Evolutionary conservation across 78 protist species (phyloP).

Genomic region (Paulinella micropora): DNA sequence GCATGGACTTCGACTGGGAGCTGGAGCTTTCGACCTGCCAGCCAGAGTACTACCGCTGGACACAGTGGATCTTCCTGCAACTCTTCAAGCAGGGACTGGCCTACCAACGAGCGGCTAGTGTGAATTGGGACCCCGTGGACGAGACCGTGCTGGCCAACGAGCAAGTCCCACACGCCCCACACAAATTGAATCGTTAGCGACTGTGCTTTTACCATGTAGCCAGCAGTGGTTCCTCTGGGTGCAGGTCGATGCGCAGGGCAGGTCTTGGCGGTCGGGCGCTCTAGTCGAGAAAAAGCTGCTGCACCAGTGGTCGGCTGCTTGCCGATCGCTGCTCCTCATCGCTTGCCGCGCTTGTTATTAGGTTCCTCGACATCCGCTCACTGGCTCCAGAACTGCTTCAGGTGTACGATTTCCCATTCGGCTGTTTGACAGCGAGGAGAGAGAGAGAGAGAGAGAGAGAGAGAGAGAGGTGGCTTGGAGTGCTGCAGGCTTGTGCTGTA

Average conservation of each 20-base stretch:
- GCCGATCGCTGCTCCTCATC: too few species aligned
- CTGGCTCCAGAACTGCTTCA: too few species aligned
- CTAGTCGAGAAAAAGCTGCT: slow-evolving; percentile 46
- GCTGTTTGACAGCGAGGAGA: too few species aligned
- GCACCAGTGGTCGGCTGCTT: slow-evolving; percentile 76
- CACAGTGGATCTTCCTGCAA: slow-evolving; percentile 74
- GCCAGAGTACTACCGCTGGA: slow-evolving; percentile 64
- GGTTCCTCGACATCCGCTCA: too few species aligned
- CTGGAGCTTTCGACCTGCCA: slow-evolving; percentile 62
- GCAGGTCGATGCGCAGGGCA: slow-evolving; percentile 58
- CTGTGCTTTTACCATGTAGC: too few species aligned
- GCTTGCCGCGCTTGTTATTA: too few species aligned
- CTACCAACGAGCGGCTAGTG: not conserved
- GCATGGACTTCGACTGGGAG: slow-evolving; percentile 29
- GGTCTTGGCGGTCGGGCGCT: slow-evolving; percentile 75
- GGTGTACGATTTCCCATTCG: too few species aligned
- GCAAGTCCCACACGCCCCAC: slow-evolving; percentile 38
- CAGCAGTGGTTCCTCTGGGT: too few species aligned
- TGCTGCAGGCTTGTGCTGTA: too few species aligned
- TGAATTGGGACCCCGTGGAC: slow-evolving; percentile 34
- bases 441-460: too few species aligned
- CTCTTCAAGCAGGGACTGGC: slow-evolving; percentile 57
- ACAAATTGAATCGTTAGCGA: too few species aligned
- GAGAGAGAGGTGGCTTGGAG: too few species aligned
- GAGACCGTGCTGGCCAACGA: slow-evolving; percentile 80